Conservation (phyloP, 1,284 basidiomycete genomes). For the Xanthoconium separans region DNA sequence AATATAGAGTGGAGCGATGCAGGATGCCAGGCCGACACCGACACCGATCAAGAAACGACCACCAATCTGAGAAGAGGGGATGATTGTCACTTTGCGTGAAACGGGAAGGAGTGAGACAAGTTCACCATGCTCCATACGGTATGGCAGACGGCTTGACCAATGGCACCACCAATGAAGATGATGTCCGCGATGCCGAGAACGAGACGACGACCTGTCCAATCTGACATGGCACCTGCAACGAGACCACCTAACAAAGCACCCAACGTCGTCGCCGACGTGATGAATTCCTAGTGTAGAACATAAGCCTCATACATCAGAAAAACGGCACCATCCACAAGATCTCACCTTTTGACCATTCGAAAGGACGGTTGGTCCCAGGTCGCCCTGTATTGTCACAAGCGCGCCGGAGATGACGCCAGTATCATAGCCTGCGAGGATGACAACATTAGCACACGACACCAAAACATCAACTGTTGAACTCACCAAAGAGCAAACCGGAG, state of each 20-base stretch:
- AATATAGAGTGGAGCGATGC: constrained; percentile 80
- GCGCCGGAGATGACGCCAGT: constrained; percentile 80
- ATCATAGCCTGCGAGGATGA: constrained; percentile 63
- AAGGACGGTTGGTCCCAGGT: constrained; percentile 60
- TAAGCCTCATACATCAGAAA: background rate
- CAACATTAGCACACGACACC: background rate
- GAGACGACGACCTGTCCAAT: constrained; percentile 67
- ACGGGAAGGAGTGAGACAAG: background rate
- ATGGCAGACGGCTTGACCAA: constrained; percentile 65
- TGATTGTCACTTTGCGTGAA: background rate
- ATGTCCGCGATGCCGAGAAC: constrained; percentile 72
- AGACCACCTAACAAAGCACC: constrained; percentile 77
- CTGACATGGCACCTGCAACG: constrained; percentile 67
- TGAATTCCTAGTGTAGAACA: constrained; percentile 52
- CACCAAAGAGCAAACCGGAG: constrained; percentile 77
- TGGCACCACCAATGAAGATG: constrained; percentile 75
- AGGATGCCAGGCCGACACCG: constrained; percentile 71
- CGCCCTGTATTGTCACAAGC: constrained; percentile 68
- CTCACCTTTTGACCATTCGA: constrained; percentile 65
- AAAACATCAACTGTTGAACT: constrained; percentile 15
- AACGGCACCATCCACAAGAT: background rate
- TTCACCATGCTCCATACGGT: constrained; percentile 69
- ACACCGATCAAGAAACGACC: constrained; percentile 75
- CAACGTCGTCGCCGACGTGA: constrained; percentile 79
- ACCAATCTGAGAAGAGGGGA: constrained; percentile 47